Percentiles rank a stretch among this genome's conserved stretches.
Conservation (phyloP, 345 rosid genomes). For the Atalantia buxifolia region DNA sequence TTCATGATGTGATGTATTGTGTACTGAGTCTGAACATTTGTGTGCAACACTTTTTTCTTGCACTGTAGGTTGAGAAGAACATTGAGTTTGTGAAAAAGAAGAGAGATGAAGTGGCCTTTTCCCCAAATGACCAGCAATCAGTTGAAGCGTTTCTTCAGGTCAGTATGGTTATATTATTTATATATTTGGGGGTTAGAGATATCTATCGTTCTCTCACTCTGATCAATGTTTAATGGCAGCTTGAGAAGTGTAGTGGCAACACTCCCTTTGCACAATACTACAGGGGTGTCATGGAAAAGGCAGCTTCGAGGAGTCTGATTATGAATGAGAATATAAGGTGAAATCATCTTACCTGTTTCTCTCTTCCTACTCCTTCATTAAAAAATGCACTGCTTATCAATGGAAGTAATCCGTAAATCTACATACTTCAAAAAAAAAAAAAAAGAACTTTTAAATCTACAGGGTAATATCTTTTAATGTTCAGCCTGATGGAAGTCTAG, state of each 20-base stretch:
- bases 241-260: constrained; percentile 48
- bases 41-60: background rate
- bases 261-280: constrained; percentile 69
- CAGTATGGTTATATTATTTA: background rate
- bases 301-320: constrained; percentile 40
- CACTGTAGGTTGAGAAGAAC: constrained; percentile 67
- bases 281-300: constrained; percentile 56
- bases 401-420: background rate
- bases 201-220: constrained; percentile 7
- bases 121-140: constrained; percentile 80
- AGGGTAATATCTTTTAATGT: background rate
- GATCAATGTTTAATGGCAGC: constrained; percentile 39
- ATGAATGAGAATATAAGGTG: constrained; percentile 38
- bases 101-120: constrained; percentile 82
- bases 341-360: background rate
- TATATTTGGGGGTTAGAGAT: background rate
- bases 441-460: background rate
- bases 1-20: background rate
- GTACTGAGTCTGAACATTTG: background rate
- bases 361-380: background rate
- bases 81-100: constrained; percentile 66
- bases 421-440: too few species aligned
- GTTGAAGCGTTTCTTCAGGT: constrained; percentile 77
- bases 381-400: background rate
- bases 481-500: background rate